Evolutionary conservation across 257 asterid genomes (phyloP).

Genomic region (Mentha longifolia): DNA sequence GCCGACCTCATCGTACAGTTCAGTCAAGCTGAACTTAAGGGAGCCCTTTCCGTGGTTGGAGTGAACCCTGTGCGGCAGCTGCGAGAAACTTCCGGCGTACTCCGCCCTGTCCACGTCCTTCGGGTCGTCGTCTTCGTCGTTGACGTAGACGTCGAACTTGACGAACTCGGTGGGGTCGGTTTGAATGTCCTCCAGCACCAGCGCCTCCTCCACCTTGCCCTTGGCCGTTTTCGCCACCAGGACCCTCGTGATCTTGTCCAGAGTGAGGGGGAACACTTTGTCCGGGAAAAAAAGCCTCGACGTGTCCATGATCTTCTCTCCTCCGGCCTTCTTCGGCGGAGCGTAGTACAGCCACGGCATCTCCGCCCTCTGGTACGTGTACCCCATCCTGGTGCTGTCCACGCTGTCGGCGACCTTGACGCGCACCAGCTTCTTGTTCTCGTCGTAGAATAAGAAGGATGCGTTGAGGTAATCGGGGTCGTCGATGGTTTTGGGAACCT

Average conservation of each 20-base stretch:
- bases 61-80: constrained; percentile 51
- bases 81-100: constrained; percentile 57
- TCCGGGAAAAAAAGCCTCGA: no score
- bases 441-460: constrained; percentile 58
- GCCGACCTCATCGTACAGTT: constrained; percentile 44
- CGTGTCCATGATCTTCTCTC: constrained; percentile 25
- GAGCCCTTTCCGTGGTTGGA: constrained; percentile 29
- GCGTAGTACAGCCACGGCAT: constrained; percentile 52
- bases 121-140: constrained; percentile 51
- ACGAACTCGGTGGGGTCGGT: constrained; percentile 38
- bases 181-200: constrained; percentile 39
- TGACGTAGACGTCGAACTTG: constrained; percentile 57
- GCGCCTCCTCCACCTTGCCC: constrained; percentile 45
- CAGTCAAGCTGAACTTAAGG: constrained; percentile 33
- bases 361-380: constrained; percentile 35
- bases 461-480: constrained; percentile 48
- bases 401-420: constrained; percentile 44
- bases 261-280: constrained; percentile 42
- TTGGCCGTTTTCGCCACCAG: constrained; percentile 38
- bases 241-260: constrained; percentile 37
- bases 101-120: constrained; percentile 48
- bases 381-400: constrained; percentile 49
- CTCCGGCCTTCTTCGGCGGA: constrained; percentile 36
- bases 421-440: no score
- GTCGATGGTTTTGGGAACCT: constrained; percentile 21